These are phyloP conservation scores for Glaciozyma martinii DNA, from an alignment of 768 basidiomycete genomes.

Conservation along the genomic window DNA sequence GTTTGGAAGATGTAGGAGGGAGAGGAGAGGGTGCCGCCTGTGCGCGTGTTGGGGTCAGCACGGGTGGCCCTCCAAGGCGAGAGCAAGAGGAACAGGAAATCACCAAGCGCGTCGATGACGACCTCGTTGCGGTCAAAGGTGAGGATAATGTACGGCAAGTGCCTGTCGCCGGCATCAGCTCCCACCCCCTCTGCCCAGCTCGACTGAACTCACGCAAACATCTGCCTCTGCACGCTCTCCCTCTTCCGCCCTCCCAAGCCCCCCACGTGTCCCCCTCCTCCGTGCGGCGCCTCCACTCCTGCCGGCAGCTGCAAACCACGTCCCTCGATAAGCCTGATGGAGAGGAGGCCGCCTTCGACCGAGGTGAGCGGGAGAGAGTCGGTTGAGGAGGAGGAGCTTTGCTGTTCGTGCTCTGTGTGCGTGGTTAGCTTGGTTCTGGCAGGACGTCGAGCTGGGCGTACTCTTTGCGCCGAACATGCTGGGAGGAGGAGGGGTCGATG, in stretches of 20 bases:
- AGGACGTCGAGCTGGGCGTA: slow-evolving; percentile 40
- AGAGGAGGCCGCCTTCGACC: slow-evolving; percentile 54
- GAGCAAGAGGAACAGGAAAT: too few relatives aligned
- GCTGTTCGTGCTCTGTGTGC: slow-evolving; percentile 22
- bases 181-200: too few relatives aligned
- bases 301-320: slow-evolving; percentile 70
- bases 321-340: slow-evolving; percentile 81
- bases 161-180: background rate
- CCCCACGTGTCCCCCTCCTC: slow-evolving; percentile 57
- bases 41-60: background rate
- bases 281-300: slow-evolving; percentile 47
- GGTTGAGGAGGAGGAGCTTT: background rate
- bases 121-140: slow-evolving; percentile 75
- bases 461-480: too few relatives aligned
- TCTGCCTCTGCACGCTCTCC: slow-evolving; percentile 83
- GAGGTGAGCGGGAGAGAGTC: slow-evolving; percentile 14
- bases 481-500: too few relatives aligned
- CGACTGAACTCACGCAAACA: slow-evolving; percentile 60
- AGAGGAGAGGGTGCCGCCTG: background rate
- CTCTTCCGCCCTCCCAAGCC: slow-evolving; percentile 55
- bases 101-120: slow-evolving; percentile 62
- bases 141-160: slow-evolving; percentile 57
- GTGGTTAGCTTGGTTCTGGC: slow-evolving; percentile 51
- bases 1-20: slow-evolving; percentile 6
- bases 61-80: too few relatives aligned